Base-by-base conservation (phyloP, 75 land plant species). In the Selaginella tamariscina region DNA sequence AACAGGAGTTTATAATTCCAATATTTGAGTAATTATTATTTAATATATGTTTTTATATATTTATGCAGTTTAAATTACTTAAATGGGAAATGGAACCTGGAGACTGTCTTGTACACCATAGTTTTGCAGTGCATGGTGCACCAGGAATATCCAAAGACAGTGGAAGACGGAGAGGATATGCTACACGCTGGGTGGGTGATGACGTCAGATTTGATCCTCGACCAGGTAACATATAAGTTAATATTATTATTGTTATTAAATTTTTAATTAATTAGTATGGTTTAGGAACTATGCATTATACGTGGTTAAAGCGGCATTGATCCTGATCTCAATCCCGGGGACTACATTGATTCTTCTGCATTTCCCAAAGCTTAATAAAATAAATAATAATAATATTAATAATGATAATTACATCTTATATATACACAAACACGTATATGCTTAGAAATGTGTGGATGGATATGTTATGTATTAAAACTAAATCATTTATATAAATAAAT, bases 81-180 rank as follows among this genome's bases (percentile, higher is more conserved):
- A 59, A 69, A 22, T 74, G 76, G 76, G 76, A 74, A 33, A 68
- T 74, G 76, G 76, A 74, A 30, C 76, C 76, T 31, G 76, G 76
- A n/a, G 76, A 74, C 73, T 68, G 71, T 30, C 56, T 74, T 29
- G 23, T 74, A 24, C 76, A 74, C 55, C 76, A 74, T 29, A 74
- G 76, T 56, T 74, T 68, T 74, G 54, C 73, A 28, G 65, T 74
- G 32, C 76, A 74, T 59, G 76, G 76, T 11, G 76, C 76, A 30
- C 76, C 76, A 11, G 76, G 76, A 9, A 74, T 74, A 56, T 68
- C 72, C 11, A 2, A 63, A 2, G 22, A 56, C 27, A 62, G 72
- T 69, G 65, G 31, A 24, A 69, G 76, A 8, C 76, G 76, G n/a
- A 21, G 76, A 26, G 76, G 60, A 27, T 74, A 74, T 68, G 76